Evolutionary conservation across 306 rosid genomes (phyloP).

Genomic region (Mucuna pruriens): DNA sequence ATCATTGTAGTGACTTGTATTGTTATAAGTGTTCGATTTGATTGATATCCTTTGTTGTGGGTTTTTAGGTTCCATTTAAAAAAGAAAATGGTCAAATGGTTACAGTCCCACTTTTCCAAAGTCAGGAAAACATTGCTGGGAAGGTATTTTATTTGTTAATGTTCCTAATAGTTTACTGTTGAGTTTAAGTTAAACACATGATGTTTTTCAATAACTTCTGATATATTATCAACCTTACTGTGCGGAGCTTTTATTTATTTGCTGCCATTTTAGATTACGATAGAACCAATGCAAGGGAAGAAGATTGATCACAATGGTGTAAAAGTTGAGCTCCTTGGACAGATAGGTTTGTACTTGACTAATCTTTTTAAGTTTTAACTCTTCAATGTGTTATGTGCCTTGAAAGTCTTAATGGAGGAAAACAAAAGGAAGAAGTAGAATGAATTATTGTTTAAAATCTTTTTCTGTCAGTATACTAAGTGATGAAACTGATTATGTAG

Average conservation of each 20-base stretch:
- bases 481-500: background rate
- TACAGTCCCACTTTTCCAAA: constrained; percentile 88
- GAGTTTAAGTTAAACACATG: constrained; percentile 10
- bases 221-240: constrained; percentile 21
- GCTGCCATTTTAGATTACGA: constrained; percentile 61
- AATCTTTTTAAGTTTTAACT: background rate
- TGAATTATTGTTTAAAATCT: background rate
- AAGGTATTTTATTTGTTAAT: constrained; percentile 61
- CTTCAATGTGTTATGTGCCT: constrained; percentile 22
- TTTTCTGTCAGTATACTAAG: background rate
- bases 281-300: constrained; percentile 97
- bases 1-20: background rate
- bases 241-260: constrained; percentile 8
- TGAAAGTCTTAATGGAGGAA: background rate
- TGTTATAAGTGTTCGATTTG: background rate
- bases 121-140: constrained; percentile 98
- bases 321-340: constrained; percentile 97
- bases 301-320: constrained; percentile 96
- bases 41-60: constrained; percentile 26
- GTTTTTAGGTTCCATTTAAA: constrained; percentile 72
- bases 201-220: constrained; percentile 2
- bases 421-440: background rate
- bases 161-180: background rate
- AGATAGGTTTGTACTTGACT: constrained; percentile 71
- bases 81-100: constrained; percentile 90